A percentile compares a stretch with the other conserved stretches of the same genome.
These are phyloP conservation scores for Aspergillus aculeatinus DNA, from an alignment of 2,329 filamentous ascomycete genomes.

Conservation along the genomic window DNA sequence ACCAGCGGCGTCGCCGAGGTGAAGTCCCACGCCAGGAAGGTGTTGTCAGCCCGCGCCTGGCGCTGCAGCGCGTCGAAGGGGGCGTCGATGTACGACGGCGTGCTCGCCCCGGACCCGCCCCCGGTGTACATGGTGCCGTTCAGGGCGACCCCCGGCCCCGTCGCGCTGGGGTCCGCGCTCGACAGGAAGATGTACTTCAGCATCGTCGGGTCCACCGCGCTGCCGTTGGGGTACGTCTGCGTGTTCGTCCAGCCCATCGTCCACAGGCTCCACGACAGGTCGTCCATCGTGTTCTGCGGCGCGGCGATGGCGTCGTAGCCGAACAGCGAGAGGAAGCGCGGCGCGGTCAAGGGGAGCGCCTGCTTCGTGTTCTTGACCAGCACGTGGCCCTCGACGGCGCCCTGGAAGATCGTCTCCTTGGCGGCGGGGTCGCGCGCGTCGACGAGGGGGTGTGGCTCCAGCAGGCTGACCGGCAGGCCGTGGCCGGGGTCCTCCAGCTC, in stretches of 20 bases:
- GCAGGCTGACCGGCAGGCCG: constrained; percentile 37
- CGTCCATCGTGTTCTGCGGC: constrained; percentile 31
- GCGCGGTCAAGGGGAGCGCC: constrained; percentile 47
- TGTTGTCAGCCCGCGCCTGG: constrained; percentile 56
- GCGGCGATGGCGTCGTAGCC: constrained; percentile 55
- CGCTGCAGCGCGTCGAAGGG: constrained; percentile 58
- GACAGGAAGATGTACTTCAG: constrained; percentile 19
- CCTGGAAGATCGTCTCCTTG: constrained; percentile 43
- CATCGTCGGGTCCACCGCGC: constrained; percentile 12
- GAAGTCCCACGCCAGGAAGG: constrained; percentile 62
- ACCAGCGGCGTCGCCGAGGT: constrained; percentile 50
- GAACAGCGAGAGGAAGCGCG: constrained; percentile 51
- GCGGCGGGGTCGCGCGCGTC: constrained; percentile 51
- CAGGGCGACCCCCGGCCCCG: constrained; percentile 31
- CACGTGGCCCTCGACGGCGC: constrained; percentile 59
- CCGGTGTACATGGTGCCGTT: constrained; percentile 51
- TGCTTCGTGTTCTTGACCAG: constrained; percentile 53
- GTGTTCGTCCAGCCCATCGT: constrained; percentile 1
- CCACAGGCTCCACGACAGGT: constrained; percentile 9
- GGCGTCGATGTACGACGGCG: constrained; percentile 50
- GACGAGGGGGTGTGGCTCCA: constrained; percentile 47
- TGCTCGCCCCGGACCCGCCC: constrained; percentile 52
- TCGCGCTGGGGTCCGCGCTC: constrained; percentile 25
- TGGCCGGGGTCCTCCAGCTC: constrained; percentile 35
- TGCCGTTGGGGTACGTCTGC: constrained; percentile 12